Evolutionary conservation across 257 asterid genomes (phyloP).

Genomic region (Solanum appendiculatum): DNA sequence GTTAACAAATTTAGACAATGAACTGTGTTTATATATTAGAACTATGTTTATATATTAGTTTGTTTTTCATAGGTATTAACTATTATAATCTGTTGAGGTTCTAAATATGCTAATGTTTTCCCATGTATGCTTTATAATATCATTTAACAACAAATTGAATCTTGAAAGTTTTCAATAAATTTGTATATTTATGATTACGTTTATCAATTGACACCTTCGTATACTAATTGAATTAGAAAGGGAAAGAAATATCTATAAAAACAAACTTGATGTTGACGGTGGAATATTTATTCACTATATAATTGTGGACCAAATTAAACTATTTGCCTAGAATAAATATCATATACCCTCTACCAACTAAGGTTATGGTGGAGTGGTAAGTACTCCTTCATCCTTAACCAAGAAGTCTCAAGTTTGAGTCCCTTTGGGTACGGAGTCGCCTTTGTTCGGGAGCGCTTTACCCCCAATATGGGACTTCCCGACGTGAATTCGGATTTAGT

Average conservation of each 20-base stretch:
- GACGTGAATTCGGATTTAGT: no score
- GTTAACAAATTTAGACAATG: not conserved
- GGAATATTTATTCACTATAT: not conserved
- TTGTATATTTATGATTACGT: not conserved
- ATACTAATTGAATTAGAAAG: not conserved
- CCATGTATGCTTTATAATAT: not conserved
- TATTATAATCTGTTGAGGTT: no score
- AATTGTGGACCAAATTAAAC: not conserved
- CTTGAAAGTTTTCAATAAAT: not conserved
- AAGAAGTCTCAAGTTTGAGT: no score
- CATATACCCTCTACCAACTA: no score
- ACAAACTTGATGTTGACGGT: not conserved
- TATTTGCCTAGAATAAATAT: not conserved
- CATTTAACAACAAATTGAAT: not conserved
- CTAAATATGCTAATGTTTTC: not conserved
- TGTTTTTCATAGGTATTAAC: not conserved
- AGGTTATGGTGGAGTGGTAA: no score
- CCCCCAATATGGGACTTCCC: no score
- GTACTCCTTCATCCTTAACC: no score
- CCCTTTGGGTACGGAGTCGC: no score
- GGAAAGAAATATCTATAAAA: not conserved
- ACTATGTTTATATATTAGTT: not conserved
- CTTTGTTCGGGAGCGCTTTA: no score
- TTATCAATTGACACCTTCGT: not conserved
- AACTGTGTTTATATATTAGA: not conserved